These are phyloP conservation scores for Boletus speciosus DNA, from an alignment of 768 basidiomycete genomes.

Conservation along the genomic window DNA sequence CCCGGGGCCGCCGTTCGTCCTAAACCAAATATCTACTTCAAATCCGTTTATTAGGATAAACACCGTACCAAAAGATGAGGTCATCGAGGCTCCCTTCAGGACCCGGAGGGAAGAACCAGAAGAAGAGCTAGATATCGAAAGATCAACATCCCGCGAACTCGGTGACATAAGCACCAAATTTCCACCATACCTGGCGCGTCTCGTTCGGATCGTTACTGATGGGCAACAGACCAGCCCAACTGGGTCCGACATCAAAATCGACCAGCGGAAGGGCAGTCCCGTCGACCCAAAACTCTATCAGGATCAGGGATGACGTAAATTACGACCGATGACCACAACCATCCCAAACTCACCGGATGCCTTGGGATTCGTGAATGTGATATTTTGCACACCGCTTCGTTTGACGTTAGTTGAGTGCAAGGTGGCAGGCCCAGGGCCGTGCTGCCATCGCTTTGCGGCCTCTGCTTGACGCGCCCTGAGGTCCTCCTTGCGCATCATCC, in stretches of 20 bases:
- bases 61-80: conserved; percentile 63
- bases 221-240: conserved; percentile 71
- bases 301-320: background rate
- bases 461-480: conserved; percentile 44
- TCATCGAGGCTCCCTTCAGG: conserved; percentile 69
- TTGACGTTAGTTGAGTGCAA: background rate
- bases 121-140: conserved; percentile 54
- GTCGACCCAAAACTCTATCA: conserved; percentile 65
- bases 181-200: conserved; percentile 53
- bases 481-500: conserved; percentile 37
- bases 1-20: conserved; percentile 81
- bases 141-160: background rate
- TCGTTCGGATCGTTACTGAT: conserved; percentile 60
- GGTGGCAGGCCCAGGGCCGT: background rate
- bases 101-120: conserved; percentile 83
- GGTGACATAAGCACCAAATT: too few species aligned
- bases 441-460: conserved; percentile 43
- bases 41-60: background rate
- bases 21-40: conserved; percentile 21
- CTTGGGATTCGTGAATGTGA: conserved; percentile 66
- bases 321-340: background rate
- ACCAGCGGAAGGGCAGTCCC: conserved; percentile 64
- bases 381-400: conserved; percentile 47
- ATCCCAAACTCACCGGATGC: conserved; percentile 47
- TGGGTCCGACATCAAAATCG: conserved; percentile 70